Percentiles rank a stretch among this genome's conserved stretches.
Conservation (phyloP, 495 filamentous ascomycete species). For the Xylaria telfairii region DNA sequence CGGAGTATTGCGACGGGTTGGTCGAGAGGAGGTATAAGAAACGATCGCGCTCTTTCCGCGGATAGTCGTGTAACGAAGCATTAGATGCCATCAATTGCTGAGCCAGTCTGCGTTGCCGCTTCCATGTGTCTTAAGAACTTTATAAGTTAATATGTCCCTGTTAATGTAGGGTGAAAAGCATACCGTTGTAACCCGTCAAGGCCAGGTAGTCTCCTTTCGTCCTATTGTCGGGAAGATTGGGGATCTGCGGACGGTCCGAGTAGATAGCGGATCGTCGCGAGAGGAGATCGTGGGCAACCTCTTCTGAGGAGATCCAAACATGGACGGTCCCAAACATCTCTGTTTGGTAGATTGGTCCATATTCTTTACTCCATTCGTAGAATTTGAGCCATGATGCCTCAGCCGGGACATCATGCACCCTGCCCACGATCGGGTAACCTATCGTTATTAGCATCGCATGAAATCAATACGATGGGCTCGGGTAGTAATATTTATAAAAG, state of each 20-base stretch:
- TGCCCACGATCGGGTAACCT: slow-evolving; percentile 61
- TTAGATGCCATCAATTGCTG: slow-evolving; percentile 60
- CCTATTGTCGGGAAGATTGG: slow-evolving; percentile 59
- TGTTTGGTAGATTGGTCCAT: slow-evolving; percentile 67
- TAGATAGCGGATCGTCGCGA: slow-evolving; percentile 65
- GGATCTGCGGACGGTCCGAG: slow-evolving; percentile 64
- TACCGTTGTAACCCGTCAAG: slow-evolving; percentile 58
- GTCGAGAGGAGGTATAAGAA: slow-evolving; percentile 54
- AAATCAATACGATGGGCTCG: not conserved
- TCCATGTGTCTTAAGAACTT: slow-evolving; percentile 55
- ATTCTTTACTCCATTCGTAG: slow-evolving; percentile 65
- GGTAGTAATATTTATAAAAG: not conserved
- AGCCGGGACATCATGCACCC: slow-evolving; percentile 62
- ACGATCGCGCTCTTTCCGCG: slow-evolving; percentile 59
- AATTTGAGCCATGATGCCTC: slow-evolving; percentile 62
- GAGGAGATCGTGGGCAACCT: slow-evolving; percentile 64
- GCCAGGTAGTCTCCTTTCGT: slow-evolving; percentile 63
- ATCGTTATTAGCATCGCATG: not conserved
- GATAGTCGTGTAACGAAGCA: slow-evolving; percentile 55
- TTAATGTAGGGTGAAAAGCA: not conserved
- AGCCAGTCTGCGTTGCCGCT: slow-evolving; percentile 64
- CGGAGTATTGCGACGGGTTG: slow-evolving; percentile 54
- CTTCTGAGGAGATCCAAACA: slow-evolving; percentile 65
- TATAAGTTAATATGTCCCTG: not conserved
- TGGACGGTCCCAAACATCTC: slow-evolving; percentile 62